A percentile compares a stretch with the other conserved stretches of the same genome.
These are phyloP conservation scores for Elongisporangium undulatum DNA, from an alignment of 352 stramenopile genomes.

Conservation along the genomic window DNA sequence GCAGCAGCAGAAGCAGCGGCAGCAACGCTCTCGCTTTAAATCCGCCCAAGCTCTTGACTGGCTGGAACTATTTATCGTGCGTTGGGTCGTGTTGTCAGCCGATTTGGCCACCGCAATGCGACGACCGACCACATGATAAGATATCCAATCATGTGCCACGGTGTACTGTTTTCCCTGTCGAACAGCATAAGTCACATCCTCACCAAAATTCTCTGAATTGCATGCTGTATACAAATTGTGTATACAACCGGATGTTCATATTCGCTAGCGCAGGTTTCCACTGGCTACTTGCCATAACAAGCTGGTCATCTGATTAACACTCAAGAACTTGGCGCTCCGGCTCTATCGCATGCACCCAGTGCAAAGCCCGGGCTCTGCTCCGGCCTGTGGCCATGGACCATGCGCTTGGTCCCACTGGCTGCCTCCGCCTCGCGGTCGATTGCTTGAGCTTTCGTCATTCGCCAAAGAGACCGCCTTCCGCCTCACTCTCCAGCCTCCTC, in stretches of 20 bases:
- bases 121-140: not conserved
- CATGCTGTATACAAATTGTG: not conserved
- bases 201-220: not conserved
- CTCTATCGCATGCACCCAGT: not conserved
- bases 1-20: too few species aligned
- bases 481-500: not conserved
- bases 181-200: not conserved
- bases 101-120: not conserved
- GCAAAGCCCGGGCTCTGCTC: not conserved
- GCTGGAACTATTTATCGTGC: not conserved
- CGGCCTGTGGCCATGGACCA: not conserved
- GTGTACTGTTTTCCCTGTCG: not conserved
- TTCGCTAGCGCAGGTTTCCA: not conserved
- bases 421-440: not conserved
- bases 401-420: conserved; percentile 7
- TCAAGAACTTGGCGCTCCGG: not conserved
- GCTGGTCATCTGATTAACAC: not conserved
- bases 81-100: not conserved
- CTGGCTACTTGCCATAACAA: too few species aligned
- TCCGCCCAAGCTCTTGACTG: not conserved
- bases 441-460: conserved; percentile 14
- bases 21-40: not conserved
- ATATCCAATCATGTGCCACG: not conserved
- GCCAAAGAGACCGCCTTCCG: conserved; percentile 7
- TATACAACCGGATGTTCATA: not conserved